Percentiles rank a stretch among this genome's conserved stretches.
These are phyloP conservation scores for Suillus paluster DNA, from an alignment of 768 basidiomycete species.

Conservation along the genomic window DNA sequence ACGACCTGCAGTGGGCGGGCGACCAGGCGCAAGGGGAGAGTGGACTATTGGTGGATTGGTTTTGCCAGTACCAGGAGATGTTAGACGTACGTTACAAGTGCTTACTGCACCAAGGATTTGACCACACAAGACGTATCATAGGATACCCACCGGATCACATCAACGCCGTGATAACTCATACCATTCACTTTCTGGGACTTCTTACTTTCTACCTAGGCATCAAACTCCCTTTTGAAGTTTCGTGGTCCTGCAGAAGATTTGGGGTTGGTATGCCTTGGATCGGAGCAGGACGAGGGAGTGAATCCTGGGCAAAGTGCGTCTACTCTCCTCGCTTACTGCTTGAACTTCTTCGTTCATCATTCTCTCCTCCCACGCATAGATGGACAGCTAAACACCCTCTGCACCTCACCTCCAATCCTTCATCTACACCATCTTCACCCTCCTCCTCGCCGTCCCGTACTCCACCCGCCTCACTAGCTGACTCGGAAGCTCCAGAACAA, in stretches of 20 bases:
- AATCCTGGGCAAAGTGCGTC: conserved; percentile 69
- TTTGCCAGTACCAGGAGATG: conserved; percentile 83
- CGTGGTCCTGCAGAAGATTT: conserved; percentile 70
- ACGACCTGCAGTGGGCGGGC: conserved; percentile 73
- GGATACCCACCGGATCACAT: conserved; percentile 87
- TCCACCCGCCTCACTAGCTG: conserved; percentile 13
- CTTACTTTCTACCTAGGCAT: conserved; percentile 85
- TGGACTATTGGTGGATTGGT: conserved; percentile 86
- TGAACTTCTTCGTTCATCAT: conserved; percentile 6
- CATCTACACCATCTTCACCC: conserved; percentile 35
- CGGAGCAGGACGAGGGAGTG: conserved; percentile 67
- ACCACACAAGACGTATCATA: conserved; percentile 24
- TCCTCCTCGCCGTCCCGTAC: conserved; percentile 18
- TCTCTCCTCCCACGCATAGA: conserved; percentile 35
- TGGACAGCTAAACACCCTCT: conserved; percentile 73
- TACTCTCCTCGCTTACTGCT: background rate
- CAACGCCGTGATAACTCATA: conserved; percentile 85
- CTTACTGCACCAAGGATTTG: conserved; percentile 4
- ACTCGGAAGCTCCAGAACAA: conserved; percentile 29
- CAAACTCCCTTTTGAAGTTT: conserved; percentile 79
- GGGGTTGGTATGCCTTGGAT: conserved; percentile 83
- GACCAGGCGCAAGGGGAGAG: conserved; percentile 77
- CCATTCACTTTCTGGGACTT: conserved; percentile 77
- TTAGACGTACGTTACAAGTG: conserved; percentile 56
- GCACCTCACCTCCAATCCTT: conserved; percentile 56